Conservation (phyloP, 345 rosid genomes). For the Salix udensis region DNA sequence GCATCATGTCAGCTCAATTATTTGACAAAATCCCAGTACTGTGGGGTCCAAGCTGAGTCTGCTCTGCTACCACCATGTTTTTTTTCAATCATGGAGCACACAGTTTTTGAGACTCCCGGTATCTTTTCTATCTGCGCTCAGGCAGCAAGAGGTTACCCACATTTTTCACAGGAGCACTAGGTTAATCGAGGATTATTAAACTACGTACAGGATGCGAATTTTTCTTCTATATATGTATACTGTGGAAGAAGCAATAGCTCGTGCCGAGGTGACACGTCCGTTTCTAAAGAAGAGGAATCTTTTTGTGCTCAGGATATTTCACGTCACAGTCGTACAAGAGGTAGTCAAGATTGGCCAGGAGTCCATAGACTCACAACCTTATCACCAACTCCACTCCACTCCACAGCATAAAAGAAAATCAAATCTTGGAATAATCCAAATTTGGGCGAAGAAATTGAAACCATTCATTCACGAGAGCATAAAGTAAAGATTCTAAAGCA, state of each 20-base stretch:
- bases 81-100: no score
- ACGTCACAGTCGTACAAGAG: no score
- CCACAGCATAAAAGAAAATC: neutral
- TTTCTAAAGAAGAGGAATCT: neutral
- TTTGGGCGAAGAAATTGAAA: neutral
- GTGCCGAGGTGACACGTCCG: neutral
- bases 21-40: neutral
- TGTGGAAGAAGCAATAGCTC: neutral
- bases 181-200: neutral
- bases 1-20: neutral
- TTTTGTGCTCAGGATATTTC: neutral
- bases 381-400: neutral
- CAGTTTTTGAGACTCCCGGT: neutral
- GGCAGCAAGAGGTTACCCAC: neutral
- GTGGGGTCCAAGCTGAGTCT: neutral
- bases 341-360: neutral
- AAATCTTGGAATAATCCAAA: neutral
- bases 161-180: neutral
- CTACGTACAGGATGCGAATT: neutral
- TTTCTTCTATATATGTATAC: neutral
- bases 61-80: no score
- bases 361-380: neutral
- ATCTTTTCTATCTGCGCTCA: neutral
- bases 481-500: neutral
- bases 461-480: neutral